Evolutionary conservation across 768 basidiomycete genomes (phyloP), one percentile per base, ranked within the genome.

Genomic region (Antrodiella citrinella): DNA sequence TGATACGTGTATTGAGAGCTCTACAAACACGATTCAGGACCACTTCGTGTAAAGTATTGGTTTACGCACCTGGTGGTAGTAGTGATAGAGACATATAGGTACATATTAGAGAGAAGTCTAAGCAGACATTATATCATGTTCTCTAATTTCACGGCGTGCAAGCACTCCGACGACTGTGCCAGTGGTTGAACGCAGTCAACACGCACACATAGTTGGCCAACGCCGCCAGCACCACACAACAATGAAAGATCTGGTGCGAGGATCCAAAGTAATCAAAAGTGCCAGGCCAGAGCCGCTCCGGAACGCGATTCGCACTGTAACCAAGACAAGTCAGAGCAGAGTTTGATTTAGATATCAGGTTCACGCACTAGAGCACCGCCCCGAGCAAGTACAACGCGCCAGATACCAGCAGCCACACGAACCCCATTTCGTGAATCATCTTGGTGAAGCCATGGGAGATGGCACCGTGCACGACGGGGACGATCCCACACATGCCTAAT

Each of bases 171-270:
- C 57, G 52, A 58, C 60, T 63, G 49, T 87, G 81, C 65, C 81
- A 77, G 65, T 82, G 76, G 52, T 77, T 62, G 59, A 87, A 75
- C 40, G 74, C 74, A 20, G 72, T 74, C 52, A 81, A 57, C 51
- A 87, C 71, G 56, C 69, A 71, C 26, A 67, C 64, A 67, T 83
- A 89, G 57, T 88, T 86, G 9, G 78, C 70, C 56, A 84, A 65
- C 26, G 83, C 86, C 9, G 85, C 88, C 21, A 82, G 65, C 48
- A 91, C 72, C 30, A 94, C 91, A 59, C 77, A 81, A 53, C 82
- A 64, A 62, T 94, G 93, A 66, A 96, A 94, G 58, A 95, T 86
- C 66, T 94, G 89, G 70, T 95, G 92, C 18, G 86, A 91, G 0
- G 86, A 77, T 49, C 82, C 75, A 59, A 89, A 76, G 59, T 77